Conservation (phyloP, 345 rosid species). For the Camelina sativa region DNA sequence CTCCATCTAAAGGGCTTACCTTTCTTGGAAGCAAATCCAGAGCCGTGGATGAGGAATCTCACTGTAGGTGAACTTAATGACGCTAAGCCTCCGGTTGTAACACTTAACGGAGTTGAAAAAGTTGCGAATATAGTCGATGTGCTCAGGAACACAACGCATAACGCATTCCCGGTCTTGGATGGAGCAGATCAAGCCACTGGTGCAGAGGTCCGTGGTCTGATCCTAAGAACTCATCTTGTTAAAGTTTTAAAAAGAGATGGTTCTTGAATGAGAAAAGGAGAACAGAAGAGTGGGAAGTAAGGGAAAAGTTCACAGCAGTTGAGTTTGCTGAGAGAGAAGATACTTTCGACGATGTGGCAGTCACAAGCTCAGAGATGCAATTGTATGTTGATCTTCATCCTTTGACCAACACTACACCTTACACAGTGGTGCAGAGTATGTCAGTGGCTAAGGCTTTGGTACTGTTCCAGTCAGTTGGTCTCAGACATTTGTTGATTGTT, state of each 20-base stretch:
- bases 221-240: constrained; percentile 80
- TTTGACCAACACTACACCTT: constrained; percentile 81
- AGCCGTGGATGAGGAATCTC: constrained; percentile 96
- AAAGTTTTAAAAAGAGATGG: constrained; percentile 81
- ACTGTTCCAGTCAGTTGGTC: constrained; percentile 77
- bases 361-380: constrained; percentile 77
- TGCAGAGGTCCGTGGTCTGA: constrained; percentile 70
- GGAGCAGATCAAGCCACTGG: constrained; percentile 43
- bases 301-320: constrained; percentile 67
- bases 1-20: constrained; percentile 85
- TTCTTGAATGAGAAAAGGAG: constrained; percentile 75
- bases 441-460: constrained; percentile 91
- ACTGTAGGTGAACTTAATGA: constrained; percentile 82
- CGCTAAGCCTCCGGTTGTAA: constrained; percentile 72
- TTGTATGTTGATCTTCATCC: constrained; percentile 91
- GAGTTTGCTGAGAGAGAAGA: constrained; percentile 79
- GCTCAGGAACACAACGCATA: constrained; percentile 74
- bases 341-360: constrained; percentile 64
- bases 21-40: constrained; percentile 87
- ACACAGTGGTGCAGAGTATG: constrained; percentile 82
- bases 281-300: constrained; percentile 84
- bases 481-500: constrained; percentile 73
- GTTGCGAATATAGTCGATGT: constrained; percentile 70
- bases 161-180: constrained; percentile 73
- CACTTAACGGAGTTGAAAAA: constrained; percentile 73